Evolutionary conservation across 768 basidiomycete species (phyloP), one percentile per base, ranked within the genome.

Genomic region (Trametes cingulata): DNA sequence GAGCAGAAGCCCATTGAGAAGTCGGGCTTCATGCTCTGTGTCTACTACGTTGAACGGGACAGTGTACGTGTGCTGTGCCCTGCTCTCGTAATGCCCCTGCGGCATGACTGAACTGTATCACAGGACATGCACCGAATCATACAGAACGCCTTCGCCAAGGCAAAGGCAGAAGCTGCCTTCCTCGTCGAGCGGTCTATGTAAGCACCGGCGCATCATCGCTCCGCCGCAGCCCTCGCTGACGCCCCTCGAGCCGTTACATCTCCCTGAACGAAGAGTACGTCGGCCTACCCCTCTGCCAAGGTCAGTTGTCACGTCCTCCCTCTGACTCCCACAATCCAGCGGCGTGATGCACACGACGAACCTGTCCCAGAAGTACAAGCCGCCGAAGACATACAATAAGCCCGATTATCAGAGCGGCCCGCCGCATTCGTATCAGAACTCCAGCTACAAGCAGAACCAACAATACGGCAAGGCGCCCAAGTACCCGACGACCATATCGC

Each of bases 231-330:
- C 29, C 7, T 14, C 22, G 14, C 42, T 63, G 17, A 59, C 36
- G 19, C 17, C 17, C 24, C 19, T 8, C 41, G 20, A 60, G 58
- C 15, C 63, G 61, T 9, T 64, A 60, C 35, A 60, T 64, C 4
- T 64, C 63, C 35, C 52, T 64, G 36, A 60, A 60, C 47, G 63
- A 64, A 57, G 63, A 64, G 63, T 64, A 60, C 63, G 63, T 64
- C 39, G 50, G 52, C 36, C 24, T 29, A 39, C 53, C 47, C 39
- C 15, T 49, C 45, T 59, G 14, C n/a, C n/a, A 61, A 58, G 64
- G 56, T 60, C 60, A 58, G 59, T 62, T 65, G 45, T 57, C 39
- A 46, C 37, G 15, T 29, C 41, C 33, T 49, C 46, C 22, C 1
- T 62, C 58, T 54, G 45, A 39, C 40, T 2, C 20, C 14, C 36